Evolutionary conservation across 73 alveolate genomes (phyloP), one percentile per base, ranked within the genome.

Genomic region (Urostyla sp.): DNA sequence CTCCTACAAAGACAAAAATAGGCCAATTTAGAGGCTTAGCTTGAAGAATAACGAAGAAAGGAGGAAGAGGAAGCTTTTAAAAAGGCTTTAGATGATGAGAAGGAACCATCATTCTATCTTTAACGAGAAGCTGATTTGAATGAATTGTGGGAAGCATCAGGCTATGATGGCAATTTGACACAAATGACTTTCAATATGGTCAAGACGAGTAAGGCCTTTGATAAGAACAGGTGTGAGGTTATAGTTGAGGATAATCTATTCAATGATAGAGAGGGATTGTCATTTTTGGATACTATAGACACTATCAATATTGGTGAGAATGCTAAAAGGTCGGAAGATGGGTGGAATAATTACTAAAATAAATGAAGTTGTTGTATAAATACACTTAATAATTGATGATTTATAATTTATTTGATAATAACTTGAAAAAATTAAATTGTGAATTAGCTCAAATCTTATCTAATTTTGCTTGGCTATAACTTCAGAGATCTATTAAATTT

Each of bases 121-220:
- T n/a, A n/a, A n/a, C n/a, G n/a, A n/a, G n/a, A n/a, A n/a, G n/a
- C n/a, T n/a, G 13, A 43, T 13, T 20, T 57, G 61, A 20, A 20
- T 63, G 21, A 28, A 24, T 15, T 7, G 28, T 15, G 16, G 4
- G 28, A 49, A 69, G 20, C 0, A 23, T n/a, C 44, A n/a, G 83
- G 38, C 26, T 69, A 69, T 46, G 83, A 69, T 32, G 83, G 83
- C 5, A 69, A 69, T n/a, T 35, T 69, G 7, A 69, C n/a, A 18
- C 7, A 52, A 13, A 69, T 69, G 83, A 69, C 83, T 8, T 69
- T 69, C 34, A 69, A 69, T 49, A 38, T 26, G 20, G 83, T 69
- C 18, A 69, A 69, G 32, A 69, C 31, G 36, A 48, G 72, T n/a
- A 46, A 69, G 34, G 83, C 83, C 5, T 69, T 69, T 36, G 1